Percentiles rank a stretch among this genome's conserved stretches.
These are phyloP conservation scores for Trichoderma polysporum DNA, from an alignment of 2,329 filamentous ascomycete genomes.

Conservation along the genomic window DNA sequence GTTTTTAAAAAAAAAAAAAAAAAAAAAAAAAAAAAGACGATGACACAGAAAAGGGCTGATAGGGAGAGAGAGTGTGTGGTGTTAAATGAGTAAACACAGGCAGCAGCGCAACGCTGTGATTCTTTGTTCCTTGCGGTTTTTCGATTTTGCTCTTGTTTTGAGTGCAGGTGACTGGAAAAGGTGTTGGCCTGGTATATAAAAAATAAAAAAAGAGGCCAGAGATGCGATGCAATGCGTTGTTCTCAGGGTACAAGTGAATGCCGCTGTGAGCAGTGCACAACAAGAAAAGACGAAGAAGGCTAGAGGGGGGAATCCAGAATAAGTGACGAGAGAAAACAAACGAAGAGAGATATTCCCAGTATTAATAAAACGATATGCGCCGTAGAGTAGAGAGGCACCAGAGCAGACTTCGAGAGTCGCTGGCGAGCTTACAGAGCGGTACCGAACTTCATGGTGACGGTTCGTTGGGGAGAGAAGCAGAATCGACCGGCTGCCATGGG, in stretches of 20 bases:
- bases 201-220: neutral
- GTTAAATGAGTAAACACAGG: constrained; percentile 12
- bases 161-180: neutral
- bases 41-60: neutral
- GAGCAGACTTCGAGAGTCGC: constrained; percentile 59
- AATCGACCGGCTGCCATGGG: constrained; percentile 24
- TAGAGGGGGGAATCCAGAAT: too few species aligned
- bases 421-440: constrained; percentile 50
- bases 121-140: neutral
- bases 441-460: constrained; percentile 56
- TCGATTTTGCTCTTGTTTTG: neutral
- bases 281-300: constrained; percentile 4
- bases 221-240: constrained; percentile 21
- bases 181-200: constrained; percentile 6
- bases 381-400: constrained; percentile 42
- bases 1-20: neutral
- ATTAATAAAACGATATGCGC: constrained; percentile 32
- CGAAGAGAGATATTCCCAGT: constrained; percentile 26
- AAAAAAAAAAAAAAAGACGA: too few species aligned
- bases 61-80: neutral
- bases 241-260: constrained; percentile 55
- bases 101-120: constrained; percentile 11
- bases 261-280: constrained; percentile 39
- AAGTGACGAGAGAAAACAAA: constrained; percentile 9
- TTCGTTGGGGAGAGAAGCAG: constrained; percentile 43